Conservation (phyloP, 352 stramenopile species). For the Phytopythium sindhum region DNA sequence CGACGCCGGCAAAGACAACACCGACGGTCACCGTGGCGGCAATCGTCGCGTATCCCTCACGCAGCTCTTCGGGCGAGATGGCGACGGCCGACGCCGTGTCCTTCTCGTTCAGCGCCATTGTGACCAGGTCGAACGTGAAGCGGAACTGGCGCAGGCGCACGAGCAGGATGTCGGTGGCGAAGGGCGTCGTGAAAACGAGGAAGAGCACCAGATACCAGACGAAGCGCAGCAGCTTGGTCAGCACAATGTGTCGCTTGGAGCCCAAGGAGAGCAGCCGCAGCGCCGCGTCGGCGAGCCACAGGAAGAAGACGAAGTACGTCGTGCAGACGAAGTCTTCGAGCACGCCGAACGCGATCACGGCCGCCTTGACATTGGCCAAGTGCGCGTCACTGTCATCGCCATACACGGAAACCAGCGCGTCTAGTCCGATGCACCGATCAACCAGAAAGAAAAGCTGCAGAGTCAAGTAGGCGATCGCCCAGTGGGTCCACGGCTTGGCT, state of each 20-base stretch:
- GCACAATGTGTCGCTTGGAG: not conserved
- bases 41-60: conserved; percentile 16
- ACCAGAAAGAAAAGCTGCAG: conserved; percentile 17
- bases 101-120: conserved; percentile 33
- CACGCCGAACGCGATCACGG: conserved; percentile 14
- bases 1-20: conserved; percentile 12
- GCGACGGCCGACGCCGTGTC: conserved; percentile 16
- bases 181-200: conserved; percentile 16
- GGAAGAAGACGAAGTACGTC: conserved; percentile 17
- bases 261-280: conserved; percentile 3
- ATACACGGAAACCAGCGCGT: conserved; percentile 9
- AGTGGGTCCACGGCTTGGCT: conserved; percentile 10
- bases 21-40: conserved; percentile 6
- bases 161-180: conserved; percentile 26
- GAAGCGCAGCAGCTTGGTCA: conserved; percentile 1
- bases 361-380: conserved; percentile 7
- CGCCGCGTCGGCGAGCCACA: conserved; percentile 22
- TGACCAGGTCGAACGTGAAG: conserved; percentile 27
- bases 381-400: conserved; percentile 2
- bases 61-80: conserved; percentile 17
- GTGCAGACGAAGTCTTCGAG: conserved; percentile 29
- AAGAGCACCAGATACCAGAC: conserved; percentile 15
- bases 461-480: conserved; percentile 7
- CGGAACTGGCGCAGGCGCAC: conserved; percentile 26
- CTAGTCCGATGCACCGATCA: conserved; percentile 8